phyloP scores from a whole-genome alignment of 306 rosid species.

The Cicer arietinum region DNA sequence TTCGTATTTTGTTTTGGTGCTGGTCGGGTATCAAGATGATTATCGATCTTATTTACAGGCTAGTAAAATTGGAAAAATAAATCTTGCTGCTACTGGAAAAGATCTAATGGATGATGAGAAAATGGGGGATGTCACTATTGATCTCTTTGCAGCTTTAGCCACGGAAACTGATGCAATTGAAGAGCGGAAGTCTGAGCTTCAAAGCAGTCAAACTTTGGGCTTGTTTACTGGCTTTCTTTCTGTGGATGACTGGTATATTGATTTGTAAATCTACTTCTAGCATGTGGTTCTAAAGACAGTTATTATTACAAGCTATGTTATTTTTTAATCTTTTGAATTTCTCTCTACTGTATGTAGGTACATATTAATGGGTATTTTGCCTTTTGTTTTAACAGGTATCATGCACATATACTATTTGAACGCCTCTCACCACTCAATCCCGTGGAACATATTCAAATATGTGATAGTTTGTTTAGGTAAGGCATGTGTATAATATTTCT shows the following conservation, averaged over 20 bases:
- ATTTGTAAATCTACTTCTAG: slow-evolving; percentile 32
- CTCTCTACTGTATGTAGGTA: not conserved
- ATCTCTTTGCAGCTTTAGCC: slow-evolving; percentile 84
- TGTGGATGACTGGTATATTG: slow-evolving; percentile 87
- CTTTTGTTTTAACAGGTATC: slow-evolving; percentile 65
- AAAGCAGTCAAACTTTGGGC: slow-evolving; percentile 88
- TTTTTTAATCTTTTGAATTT: slow-evolving; percentile 5
- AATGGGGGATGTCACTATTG: slow-evolving; percentile 86
- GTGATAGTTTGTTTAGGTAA: slow-evolving; percentile 90
- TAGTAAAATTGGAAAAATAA: slow-evolving; percentile 90
- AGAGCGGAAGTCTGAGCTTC: slow-evolving; percentile 83
- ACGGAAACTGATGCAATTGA: slow-evolving; percentile 77
- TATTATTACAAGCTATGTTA: not conserved
- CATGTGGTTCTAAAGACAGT: not conserved
- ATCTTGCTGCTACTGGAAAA: slow-evolving; percentile 96
- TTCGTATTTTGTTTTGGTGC: slow-evolving; percentile 21
- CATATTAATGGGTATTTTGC: slow-evolving; percentile 25
- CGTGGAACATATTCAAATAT: slow-evolving; percentile 85
- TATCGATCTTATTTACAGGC: slow-evolving; percentile 64
- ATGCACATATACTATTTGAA: slow-evolving; percentile 77
- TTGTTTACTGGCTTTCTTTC: slow-evolving; percentile 92
- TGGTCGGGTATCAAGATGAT: slow-evolving; percentile 24
- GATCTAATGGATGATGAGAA: slow-evolving; percentile 99
- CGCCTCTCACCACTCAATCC: slow-evolving; percentile 84
- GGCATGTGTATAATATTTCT: slow-evolving; percentile 14